Conservation (phyloP, 306 rosid species). For the Myrica gale region DNA sequence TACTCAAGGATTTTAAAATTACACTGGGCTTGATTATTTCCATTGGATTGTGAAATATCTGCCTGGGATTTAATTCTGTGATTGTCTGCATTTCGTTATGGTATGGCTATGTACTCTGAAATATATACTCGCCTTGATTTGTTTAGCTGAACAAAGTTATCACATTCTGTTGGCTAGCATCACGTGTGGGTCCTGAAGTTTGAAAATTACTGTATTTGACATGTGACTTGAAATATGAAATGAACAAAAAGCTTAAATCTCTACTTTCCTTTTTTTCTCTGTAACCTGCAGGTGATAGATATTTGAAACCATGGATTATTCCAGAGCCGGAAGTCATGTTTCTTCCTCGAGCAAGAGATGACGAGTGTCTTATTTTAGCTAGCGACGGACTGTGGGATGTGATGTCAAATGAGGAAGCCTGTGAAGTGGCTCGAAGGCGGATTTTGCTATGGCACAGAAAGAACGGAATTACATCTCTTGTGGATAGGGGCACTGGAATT, state of each 20-base stretch:
- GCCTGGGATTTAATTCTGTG: not conserved
- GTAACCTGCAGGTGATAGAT: slow-evolving; percentile 48
- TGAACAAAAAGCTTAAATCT: not conserved
- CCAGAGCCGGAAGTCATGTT: slow-evolving; percentile 58
- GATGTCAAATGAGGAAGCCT: slow-evolving; percentile 53
- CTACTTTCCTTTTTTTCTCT: not conserved
- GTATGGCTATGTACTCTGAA: not conserved
- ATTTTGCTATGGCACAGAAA: slow-evolving; percentile 57
- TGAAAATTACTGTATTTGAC: not conserved
- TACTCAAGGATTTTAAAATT: not conserved
- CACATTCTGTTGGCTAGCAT: not conserved
- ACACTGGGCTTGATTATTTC: not conserved
- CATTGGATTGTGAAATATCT: not conserved
- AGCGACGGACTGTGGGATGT: slow-evolving; percentile 71
- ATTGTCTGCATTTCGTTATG: not conserved
- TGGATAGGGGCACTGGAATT: slow-evolving; percentile 37
- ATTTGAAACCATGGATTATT: slow-evolving; percentile 59
- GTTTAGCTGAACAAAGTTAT: not conserved
- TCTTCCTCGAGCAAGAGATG: slow-evolving; percentile 50
- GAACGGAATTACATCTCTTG: slow-evolving; percentile 35
- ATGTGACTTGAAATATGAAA: slow-evolving; percentile 2
- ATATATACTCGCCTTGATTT: not conserved
- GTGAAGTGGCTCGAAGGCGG: slow-evolving; percentile 51
- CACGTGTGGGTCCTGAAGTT: not conserved
- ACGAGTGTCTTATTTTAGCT: slow-evolving; percentile 54